These are phyloP conservation scores for Paraphaeosphaeria minitans DNA, from an alignment of 2,329 filamentous ascomycete genomes.

Conservation along the genomic window DNA sequence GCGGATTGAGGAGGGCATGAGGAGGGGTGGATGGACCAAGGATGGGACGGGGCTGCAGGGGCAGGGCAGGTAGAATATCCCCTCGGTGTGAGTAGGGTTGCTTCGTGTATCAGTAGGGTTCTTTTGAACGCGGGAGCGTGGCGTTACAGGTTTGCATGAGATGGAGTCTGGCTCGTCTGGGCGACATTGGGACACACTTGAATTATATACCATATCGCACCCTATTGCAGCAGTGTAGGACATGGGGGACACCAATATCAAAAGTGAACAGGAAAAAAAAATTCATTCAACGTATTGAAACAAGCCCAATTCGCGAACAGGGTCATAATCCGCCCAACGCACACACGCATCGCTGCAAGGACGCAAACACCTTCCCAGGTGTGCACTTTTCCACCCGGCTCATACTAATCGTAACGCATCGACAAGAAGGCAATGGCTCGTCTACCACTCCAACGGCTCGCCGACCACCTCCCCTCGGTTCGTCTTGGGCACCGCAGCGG, in stretches of 20 bases:
- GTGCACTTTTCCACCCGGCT: background rate
- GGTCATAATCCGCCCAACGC: background rate
- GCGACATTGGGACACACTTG: background rate
- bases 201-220: conserved; percentile 4
- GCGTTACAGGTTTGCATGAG: conserved; percentile 3
- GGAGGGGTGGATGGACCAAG: conserved; percentile 78
- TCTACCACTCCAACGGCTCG: conserved; percentile 88
- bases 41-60: conserved; percentile 62
- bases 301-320: no score
- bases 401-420: background rate
- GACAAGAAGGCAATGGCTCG: background rate
- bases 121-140: background rate
- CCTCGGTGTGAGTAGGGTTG: background rate
- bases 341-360: background rate
- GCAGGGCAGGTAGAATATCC: conserved; percentile 20
- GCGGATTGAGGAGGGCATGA: conserved; percentile 85
- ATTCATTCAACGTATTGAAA: background rate
- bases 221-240: background rate
- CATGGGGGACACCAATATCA: background rate
- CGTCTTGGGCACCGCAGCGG: conserved; percentile 79
- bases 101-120: background rate
- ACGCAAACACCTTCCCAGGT: background rate
- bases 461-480: conserved; percentile 83
- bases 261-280: background rate
- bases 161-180: conserved; percentile 17